Base-by-base conservation (phyloP, 1,284 basidiomycete genomes). In the Trichosporon faecale region DNA sequence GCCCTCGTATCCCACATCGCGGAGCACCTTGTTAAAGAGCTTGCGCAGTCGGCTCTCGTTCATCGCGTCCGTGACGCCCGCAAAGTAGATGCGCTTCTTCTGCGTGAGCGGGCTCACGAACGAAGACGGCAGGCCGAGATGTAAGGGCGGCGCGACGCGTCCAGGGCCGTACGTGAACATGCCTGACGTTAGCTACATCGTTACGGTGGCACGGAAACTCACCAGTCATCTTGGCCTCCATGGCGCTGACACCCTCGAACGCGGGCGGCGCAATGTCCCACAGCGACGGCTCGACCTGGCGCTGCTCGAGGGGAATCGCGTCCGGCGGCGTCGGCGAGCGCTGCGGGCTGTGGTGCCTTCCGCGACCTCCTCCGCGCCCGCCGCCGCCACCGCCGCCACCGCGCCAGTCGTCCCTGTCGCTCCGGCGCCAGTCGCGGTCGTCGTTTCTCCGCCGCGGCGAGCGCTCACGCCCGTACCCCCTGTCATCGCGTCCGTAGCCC, bases 161-260 rank as follows among this genome's bases (percentile, higher is more conserved):
- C 80, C 79, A 18, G 80, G 79, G 65, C 79, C 80, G 61, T 81
- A 81, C 18, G 80, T 79, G 74, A 82, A 81, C 78, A 82, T 78
- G 21, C 81, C 80, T 81, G 66, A 6, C 3, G 70, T 74, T 27
- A 75, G 74, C 31, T 40, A n/a, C 2, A 1, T n/a, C 63, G n/a
- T 18, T 18, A 12, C 4, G 64, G 31, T 40, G n/a, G n/a, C 49
- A 57, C 63, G 14, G 5, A 5, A 21, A 77, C 88, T 74, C 76
- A 93, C 94, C 95, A 67, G 95, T 98, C 84, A 95, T 92, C 84
- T 99, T 99, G 27, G 96, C 96, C 80, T 98, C 94, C 86, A 95
- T 88, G 16, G 95, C 94, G 2, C 91, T 91, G 77, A 98, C 94
- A 76, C 93, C 91, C 79, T 98, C 95, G 76, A 97, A 99, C 23